Evolutionary conservation across 148 eudicot genomes (phyloP).

Genomic region (Amaranthus hypochondriacus): DNA sequence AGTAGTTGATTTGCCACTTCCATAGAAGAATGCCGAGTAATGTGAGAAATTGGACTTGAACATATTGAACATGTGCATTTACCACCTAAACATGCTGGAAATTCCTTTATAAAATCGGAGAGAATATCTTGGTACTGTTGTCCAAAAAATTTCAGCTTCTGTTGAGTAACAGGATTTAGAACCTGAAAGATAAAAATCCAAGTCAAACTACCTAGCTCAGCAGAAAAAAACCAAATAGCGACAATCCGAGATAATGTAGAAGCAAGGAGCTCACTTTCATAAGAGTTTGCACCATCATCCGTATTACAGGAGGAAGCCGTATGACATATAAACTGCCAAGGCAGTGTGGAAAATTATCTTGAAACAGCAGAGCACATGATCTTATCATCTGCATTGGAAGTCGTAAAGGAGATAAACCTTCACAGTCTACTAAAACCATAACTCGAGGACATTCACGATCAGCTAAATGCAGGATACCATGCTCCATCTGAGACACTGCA

Average conservation of each 20-base stretch:
- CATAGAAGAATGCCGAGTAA: conserved; percentile 6
- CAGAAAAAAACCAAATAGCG: neutral
- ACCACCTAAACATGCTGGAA: conserved; percentile 79
- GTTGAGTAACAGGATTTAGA: conserved; percentile 66
- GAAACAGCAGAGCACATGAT: conserved; percentile 67
- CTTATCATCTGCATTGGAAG: conserved; percentile 79
- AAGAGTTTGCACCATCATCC: conserved; percentile 78
- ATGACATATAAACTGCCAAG: conserved; percentile 69
- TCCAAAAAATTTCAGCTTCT: conserved; percentile 64
- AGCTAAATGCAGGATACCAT: conserved; percentile 63
- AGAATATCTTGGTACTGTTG: conserved; percentile 46
- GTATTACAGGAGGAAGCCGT: conserved; percentile 75
- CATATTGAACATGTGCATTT: conserved; percentile 60
- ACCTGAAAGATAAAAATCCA: conserved; percentile 38
- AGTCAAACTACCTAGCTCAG: neutral
- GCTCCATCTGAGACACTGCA: conserved; percentile 94
- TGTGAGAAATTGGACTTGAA: conserved; percentile 27
- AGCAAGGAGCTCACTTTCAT: conserved; percentile 62
- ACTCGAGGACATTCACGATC: conserved; percentile 56
- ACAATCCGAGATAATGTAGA: neutral
- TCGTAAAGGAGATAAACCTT: conserved; percentile 69
- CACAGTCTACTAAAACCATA: conserved; percentile 79
- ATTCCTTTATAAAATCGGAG: conserved; percentile 43
- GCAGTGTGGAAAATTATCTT: conserved; percentile 79
- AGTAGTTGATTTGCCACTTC: conserved; percentile 21